Evolutionary conservation across 495 filamentous ascomycete genomes (phyloP).

Genomic region (Aspergillus kassunensis): DNA sequence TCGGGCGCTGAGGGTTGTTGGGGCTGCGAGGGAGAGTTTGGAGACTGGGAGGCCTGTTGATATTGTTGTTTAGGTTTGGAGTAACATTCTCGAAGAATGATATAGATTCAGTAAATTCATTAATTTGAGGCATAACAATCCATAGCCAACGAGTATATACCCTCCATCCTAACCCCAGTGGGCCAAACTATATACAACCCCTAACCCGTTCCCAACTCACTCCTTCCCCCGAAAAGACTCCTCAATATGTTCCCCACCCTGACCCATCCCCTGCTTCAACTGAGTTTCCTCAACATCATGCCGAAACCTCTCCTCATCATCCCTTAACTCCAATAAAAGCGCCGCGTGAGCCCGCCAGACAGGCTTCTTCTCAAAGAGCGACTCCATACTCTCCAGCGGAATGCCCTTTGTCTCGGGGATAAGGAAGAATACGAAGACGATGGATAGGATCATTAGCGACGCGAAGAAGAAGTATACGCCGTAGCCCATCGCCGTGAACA

Average conservation of each 20-base stretch:
- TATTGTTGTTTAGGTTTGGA: not conserved
- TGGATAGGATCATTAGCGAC: conserved; percentile 61
- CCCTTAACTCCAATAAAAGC: conserved; percentile 47
- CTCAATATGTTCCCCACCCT: conserved; percentile 19
- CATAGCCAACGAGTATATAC: not conserved
- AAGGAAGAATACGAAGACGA: conserved; percentile 63
- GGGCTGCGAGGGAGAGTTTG: conserved; percentile 40
- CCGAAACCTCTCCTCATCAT: conserved; percentile 49
- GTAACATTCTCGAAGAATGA: not conserved
- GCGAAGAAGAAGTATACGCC: conserved; percentile 81
- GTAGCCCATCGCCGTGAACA: conserved; percentile 67
- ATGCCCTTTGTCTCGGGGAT: conserved; percentile 65
- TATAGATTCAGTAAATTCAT: no score
- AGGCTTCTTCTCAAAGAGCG: conserved; percentile 56
- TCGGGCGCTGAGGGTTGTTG: conserved; percentile 41
- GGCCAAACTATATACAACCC: no score
- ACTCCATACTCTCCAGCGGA: conserved; percentile 49
- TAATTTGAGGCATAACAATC: not conserved
- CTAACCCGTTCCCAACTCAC: no score
- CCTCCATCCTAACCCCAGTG: no score
- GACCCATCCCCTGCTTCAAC: conserved; percentile 15
- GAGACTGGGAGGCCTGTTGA: conserved; percentile 35
- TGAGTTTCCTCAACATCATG: conserved; percentile 44
- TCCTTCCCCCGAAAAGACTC: not conserved
- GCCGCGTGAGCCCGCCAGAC: conserved; percentile 50